Conservation (phyloP, 108 stramenopile species). For the Epipyxis sp. region DNA sequence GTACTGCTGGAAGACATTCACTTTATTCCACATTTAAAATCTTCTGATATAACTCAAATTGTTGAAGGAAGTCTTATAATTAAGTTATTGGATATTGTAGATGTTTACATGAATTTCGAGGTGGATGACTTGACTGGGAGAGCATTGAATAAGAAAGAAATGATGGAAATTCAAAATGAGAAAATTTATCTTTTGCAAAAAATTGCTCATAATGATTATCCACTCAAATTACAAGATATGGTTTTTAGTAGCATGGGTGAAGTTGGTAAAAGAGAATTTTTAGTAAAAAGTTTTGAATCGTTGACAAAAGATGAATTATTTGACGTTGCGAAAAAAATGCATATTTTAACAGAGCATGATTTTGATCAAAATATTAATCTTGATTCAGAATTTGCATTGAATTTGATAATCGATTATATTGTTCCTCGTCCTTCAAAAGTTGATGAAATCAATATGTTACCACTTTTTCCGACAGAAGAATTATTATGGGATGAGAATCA, state of each 20-base stretch:
- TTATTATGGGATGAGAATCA: constrained; percentile 77
- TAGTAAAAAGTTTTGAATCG: constrained; percentile 29
- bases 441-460: constrained; percentile 50
- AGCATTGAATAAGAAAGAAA: background rate
- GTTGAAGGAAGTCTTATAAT: background rate
- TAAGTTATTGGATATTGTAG: background rate
- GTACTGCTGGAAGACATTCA: constrained; percentile 22
- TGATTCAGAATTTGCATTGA: constrained; percentile 46
- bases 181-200: constrained; percentile 51
- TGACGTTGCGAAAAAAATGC: constrained; percentile 67
- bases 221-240: constrained; percentile 57
- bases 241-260: constrained; percentile 67
- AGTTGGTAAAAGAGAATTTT: constrained; percentile 50
- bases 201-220: constrained; percentile 66
- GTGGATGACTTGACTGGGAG: background rate
- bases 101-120: constrained; percentile 40
- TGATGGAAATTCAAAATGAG: background rate
- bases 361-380: constrained; percentile 1
- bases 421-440: background rate
- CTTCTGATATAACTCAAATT: background rate
- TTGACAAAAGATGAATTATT: constrained; percentile 58
- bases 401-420: constrained; percentile 58
- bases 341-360: constrained; percentile 51
- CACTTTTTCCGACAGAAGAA: constrained; percentile 80
- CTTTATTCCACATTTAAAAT: background rate